Conservation (phyloP, 1,284 basidiomycete species). For the Heterobasidion irregulare region DNA sequence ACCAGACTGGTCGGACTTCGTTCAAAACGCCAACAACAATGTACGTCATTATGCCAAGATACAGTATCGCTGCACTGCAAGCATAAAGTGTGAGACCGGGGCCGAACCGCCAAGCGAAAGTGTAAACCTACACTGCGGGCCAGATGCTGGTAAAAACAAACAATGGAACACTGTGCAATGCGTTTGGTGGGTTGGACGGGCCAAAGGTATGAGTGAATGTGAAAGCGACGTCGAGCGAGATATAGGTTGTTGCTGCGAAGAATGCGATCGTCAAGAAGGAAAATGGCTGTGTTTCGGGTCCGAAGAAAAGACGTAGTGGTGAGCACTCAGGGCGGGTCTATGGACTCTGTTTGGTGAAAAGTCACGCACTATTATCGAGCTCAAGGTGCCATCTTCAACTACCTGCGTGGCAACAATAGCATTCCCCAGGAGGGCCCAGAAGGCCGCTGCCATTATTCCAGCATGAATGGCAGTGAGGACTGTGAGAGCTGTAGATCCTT, state of each 20-base stretch:
- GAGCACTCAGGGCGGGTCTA: background rate
- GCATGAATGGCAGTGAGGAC: conserved; percentile 71
- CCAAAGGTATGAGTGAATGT: conserved; percentile 54
- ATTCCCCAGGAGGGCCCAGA: conserved; percentile 75
- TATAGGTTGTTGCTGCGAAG: conserved; percentile 67
- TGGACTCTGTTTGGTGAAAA: background rate
- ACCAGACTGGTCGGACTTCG: conserved; percentile 67
- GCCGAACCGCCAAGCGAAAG: background rate
- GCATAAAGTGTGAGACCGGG: background rate
- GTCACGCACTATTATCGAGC: conserved; percentile 54
- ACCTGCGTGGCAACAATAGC: conserved; percentile 76
- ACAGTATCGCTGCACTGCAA: conserved; percentile 54
- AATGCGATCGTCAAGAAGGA: conserved; percentile 49
- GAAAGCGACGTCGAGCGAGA: conserved; percentile 71
- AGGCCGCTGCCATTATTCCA: conserved; percentile 60
- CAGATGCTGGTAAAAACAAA: conserved; percentile 79
- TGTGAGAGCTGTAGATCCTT: conserved; percentile 62
- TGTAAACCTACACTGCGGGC: conserved; percentile 60
- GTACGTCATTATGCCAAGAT: conserved; percentile 66
- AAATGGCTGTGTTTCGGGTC: conserved; percentile 42
- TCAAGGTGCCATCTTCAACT: conserved; percentile 75
- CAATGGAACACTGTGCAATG: conserved; percentile 57
- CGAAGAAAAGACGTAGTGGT: background rate
- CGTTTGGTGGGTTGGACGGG: conserved; percentile 43
- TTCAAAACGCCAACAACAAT: conserved; percentile 65